A percentile compares a stretch with the other conserved stretches of the same genome.
Evolutionary conservation across 805 yeast genomes (phyloP).

Genomic region (Suhomyces kilbournensis): DNA sequence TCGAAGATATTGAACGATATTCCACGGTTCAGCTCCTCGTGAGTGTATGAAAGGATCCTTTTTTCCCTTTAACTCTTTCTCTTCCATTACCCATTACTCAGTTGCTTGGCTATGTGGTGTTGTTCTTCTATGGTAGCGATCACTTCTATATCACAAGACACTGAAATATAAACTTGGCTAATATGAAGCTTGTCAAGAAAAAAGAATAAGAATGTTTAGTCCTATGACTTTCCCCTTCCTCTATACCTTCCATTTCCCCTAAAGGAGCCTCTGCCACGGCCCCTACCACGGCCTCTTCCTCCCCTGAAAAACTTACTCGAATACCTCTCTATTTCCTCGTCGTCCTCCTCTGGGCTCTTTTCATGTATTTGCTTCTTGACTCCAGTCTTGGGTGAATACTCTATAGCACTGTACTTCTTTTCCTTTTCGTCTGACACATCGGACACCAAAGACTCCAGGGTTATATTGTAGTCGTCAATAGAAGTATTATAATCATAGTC

Average conservation of each 20-base stretch:
- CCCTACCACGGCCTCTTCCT: slow-evolving; percentile 11
- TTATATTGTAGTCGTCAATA: background rate
- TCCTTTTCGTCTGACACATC: background rate
- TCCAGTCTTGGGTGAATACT: slow-evolving; percentile 1
- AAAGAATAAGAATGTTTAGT: too few relatives aligned
- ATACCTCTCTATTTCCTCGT: slow-evolving; percentile 3
- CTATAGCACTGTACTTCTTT: background rate
- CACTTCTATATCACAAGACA: too few relatives aligned
- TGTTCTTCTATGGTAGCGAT: too few relatives aligned
- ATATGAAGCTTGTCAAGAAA: too few relatives aligned
- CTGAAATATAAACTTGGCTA: too few relatives aligned
- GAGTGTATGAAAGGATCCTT: too few relatives aligned
- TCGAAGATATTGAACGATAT: too few relatives aligned
- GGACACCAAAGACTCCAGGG: background rate
- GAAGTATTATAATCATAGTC: slow-evolving; percentile 4
- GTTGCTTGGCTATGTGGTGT: too few relatives aligned
- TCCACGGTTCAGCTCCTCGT: too few relatives aligned
- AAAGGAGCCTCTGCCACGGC: slow-evolving; percentile 12
- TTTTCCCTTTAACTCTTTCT: too few relatives aligned
- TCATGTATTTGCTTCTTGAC: slow-evolving; percentile 4
- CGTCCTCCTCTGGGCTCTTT: slow-evolving; percentile 5
- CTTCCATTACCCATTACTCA: too few relatives aligned
- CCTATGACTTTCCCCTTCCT: background rate
- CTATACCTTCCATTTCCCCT: slow-evolving; percentile 10
- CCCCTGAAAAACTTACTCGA: slow-evolving; percentile 5